Percentiles rank a stretch among this genome's conserved stretches.
Conservation (phyloP, 495 filamentous ascomycete genomes). For the Podospora comata region DNA sequence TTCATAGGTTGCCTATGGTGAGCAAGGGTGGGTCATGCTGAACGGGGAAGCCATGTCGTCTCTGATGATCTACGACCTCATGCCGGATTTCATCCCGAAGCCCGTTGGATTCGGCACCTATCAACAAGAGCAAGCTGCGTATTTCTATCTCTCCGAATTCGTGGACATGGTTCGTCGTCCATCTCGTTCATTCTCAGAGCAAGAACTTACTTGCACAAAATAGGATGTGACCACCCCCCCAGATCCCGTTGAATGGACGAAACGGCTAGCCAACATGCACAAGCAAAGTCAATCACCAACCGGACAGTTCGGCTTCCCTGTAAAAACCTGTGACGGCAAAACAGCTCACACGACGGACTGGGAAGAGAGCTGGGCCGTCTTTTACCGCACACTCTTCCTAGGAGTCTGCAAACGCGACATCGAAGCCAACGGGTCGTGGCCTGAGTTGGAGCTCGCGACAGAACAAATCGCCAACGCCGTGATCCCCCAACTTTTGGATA, state of each 20-base stretch:
- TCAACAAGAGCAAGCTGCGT: conserved; percentile 8
- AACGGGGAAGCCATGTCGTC: conserved; percentile 22
- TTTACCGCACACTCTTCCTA: conserved; percentile 24
- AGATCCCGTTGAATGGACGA: conserved; percentile 9
- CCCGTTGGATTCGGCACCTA: conserved; percentile 19
- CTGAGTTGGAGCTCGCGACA: conserved; percentile 22
- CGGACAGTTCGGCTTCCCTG: conserved; percentile 23
- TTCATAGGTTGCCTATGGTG: conserved; percentile 1
- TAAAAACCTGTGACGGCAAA: conserved; percentile 24
- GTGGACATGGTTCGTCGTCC: conserved; percentile 11
- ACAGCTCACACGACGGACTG: conserved; percentile 17
- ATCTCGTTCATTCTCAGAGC: background rate
- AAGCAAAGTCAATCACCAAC: conserved; percentile 16
- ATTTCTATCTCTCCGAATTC: conserved; percentile 28
- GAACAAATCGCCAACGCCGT: conserved; percentile 18
- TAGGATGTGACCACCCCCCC: conserved; percentile 12
- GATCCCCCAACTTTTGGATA: conserved; percentile 34
- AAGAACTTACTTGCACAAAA: background rate
- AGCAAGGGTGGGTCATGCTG: conserved; percentile 16
- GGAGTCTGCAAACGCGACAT: conserved; percentile 18
- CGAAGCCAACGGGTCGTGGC: conserved; percentile 21
- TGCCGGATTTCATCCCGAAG: conserved; percentile 21
- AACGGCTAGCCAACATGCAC: conserved; percentile 16
- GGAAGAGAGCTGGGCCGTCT: conserved; percentile 28
- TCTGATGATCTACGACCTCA: conserved; percentile 15